Conservation (phyloP, 345 rosid genomes). For the Microcos paniculata region DNA sequence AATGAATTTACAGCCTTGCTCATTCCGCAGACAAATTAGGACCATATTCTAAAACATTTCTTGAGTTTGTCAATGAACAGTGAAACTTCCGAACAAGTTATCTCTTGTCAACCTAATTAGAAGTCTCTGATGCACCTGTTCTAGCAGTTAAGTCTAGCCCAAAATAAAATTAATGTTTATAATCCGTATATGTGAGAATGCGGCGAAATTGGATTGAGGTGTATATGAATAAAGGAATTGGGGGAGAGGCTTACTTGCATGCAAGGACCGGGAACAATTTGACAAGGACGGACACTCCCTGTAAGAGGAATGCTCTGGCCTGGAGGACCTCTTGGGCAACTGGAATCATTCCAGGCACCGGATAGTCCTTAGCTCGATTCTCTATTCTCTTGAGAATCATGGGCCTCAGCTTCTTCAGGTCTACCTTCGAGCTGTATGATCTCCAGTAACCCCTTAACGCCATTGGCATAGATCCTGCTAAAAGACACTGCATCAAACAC, state of each 20-base stretch:
- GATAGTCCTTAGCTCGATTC: slow-evolving; percentile 69
- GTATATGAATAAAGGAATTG: not conserved
- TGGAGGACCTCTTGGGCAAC: slow-evolving; percentile 65
- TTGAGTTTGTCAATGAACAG: too few species aligned
- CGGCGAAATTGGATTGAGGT: not conserved
- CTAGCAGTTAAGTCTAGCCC: not conserved
- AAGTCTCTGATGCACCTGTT: not conserved
- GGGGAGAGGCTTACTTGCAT: slow-evolving; percentile 62
- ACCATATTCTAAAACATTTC: too few species aligned
- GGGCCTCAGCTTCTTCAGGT: slow-evolving; percentile 66
- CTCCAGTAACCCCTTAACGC: slow-evolving; percentile 24
- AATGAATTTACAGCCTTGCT: not conserved
- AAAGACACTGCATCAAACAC: not conserved
- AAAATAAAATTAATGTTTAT: not conserved
- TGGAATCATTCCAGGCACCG: slow-evolving; percentile 54
- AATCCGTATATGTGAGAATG: not conserved
- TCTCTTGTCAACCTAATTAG: not conserved
- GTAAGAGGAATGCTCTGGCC: slow-evolving; percentile 50
- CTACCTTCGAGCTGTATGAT: slow-evolving; percentile 48
- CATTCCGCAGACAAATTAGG: too few species aligned
- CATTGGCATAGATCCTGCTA: slow-evolving; percentile 11
- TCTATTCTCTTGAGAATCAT: slow-evolving; percentile 78
- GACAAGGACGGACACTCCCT: slow-evolving; percentile 58
- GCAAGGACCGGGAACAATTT: slow-evolving; percentile 52
- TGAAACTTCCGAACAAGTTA: too few species aligned